Evolutionary conservation across 306 rosid species (phyloP).

Genomic region (Rosa multiflora): DNA sequence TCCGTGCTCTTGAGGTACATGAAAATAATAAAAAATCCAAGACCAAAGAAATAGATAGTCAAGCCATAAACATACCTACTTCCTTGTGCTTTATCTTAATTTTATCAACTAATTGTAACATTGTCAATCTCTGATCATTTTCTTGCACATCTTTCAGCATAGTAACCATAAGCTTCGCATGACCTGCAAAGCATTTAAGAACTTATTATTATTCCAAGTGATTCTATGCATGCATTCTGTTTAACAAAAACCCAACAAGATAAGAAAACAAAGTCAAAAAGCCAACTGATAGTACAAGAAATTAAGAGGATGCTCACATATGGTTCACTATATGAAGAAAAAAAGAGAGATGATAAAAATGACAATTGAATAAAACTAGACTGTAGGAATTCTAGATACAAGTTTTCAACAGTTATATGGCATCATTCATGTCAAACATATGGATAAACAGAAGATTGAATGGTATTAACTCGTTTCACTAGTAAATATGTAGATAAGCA

Average conservation of each 20-base stretch:
- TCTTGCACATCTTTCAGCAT: slow-evolving; percentile 69
- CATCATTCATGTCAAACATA: background rate
- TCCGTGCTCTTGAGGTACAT: background rate
- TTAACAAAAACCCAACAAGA: background rate
- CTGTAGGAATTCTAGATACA: background rate
- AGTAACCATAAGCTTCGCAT: slow-evolving; percentile 69
- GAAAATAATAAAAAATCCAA: background rate
- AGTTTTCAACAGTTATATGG: background rate
- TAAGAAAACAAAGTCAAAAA: background rate
- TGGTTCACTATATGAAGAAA: background rate
- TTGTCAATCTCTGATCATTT: slow-evolving; percentile 74
- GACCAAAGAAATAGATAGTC: background rate
- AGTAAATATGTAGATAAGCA: background rate
- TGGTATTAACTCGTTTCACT: background rate
- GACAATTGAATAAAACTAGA: background rate
- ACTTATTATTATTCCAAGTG: background rate
- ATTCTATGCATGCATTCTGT: background rate
- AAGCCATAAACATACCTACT: slow-evolving; percentile 54
- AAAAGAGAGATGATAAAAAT: background rate
- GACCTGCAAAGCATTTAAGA: slow-evolving; percentile 53
- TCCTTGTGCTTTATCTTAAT: slow-evolving; percentile 71
- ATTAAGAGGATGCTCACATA: background rate
- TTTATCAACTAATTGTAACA: slow-evolving; percentile 83
- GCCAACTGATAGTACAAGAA: background rate
- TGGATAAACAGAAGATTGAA: background rate